Percentiles rank a stretch among this genome's conserved stretches.
Conservation (phyloP, 768 basidiomycete species). For the Agrocybe pediades region DNA sequence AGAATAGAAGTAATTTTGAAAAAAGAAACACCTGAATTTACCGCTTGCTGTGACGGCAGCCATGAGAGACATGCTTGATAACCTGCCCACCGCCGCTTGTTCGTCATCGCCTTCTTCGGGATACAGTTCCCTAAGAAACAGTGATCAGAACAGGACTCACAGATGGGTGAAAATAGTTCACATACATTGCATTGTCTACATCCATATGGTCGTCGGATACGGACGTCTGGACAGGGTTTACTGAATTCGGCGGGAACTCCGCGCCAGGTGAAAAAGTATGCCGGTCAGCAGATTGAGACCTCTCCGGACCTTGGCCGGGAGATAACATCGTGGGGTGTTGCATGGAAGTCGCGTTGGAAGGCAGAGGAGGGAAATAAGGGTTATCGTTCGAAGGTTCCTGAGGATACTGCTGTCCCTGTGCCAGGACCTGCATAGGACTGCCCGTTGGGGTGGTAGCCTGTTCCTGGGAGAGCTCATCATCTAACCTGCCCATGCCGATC, state of each 20-base stretch:
- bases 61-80: constrained; percentile 93
- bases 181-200: constrained; percentile 5
- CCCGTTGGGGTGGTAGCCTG: background rate
- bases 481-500: constrained; percentile 84
- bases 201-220: constrained; percentile 3
- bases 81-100: constrained; percentile 81
- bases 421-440: background rate
- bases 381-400: constrained; percentile 31
- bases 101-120: constrained; percentile 44
- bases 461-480: constrained; percentile 34
- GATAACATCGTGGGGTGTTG: background rate
- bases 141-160: background rate
- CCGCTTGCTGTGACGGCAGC: constrained; percentile 83
- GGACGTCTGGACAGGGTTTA: background rate
- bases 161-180: background rate
- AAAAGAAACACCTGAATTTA: constrained; percentile 35
- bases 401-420: constrained; percentile 11
- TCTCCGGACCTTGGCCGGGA: background rate
- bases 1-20: constrained; percentile 6
- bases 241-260: constrained; percentile 12
- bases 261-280: constrained; percentile 12
- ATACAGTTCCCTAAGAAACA: background rate
- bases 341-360: constrained; percentile 17
- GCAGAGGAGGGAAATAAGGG: constrained; percentile 54
- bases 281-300: background rate